A percentile compares a stretch with the other conserved stretches of the same genome.
Evolutionary conservation across 805 yeast genomes (phyloP).

Genomic region (Wickerhamomyces canadensis): DNA sequence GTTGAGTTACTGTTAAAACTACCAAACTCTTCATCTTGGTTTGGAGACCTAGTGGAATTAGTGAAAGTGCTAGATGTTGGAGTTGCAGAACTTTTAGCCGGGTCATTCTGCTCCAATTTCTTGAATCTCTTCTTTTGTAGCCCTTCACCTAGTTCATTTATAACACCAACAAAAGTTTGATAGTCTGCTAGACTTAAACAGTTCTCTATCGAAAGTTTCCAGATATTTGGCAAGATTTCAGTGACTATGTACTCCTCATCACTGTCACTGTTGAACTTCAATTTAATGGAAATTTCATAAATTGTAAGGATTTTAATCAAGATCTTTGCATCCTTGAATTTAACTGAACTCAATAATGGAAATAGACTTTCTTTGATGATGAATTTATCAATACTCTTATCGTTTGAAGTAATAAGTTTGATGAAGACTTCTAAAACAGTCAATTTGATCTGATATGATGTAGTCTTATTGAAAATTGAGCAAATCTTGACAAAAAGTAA

Average conservation of each 20-base stretch:
- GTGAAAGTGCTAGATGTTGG: no score
- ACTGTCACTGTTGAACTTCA: constrained; percentile 19
- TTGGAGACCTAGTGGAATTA: no score
- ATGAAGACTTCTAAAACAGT: constrained; percentile 59
- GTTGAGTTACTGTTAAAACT: constrained; percentile 18
- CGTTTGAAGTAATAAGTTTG: constrained; percentile 39
- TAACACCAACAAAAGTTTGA: constrained; percentile 29
- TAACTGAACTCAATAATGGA: constrained; percentile 72
- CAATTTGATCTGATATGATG: constrained; percentile 72
- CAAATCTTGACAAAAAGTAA: constrained; percentile 70
- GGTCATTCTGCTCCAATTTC: constrained; percentile 26
- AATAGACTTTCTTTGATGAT: constrained; percentile 71
- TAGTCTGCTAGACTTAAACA: constrained; percentile 39
- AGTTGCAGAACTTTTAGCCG: no score
- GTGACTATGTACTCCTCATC: constrained; percentile 47
- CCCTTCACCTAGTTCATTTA: constrained; percentile 35
- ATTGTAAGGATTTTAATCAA: constrained; percentile 39
- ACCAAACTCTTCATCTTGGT: constrained; percentile 13
- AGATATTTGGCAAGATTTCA: constrained; percentile 48
- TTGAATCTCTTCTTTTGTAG: constrained; percentile 40
- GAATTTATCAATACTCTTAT: constrained; percentile 62
- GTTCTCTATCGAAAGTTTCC: constrained; percentile 43
- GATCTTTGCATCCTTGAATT: constrained; percentile 68
- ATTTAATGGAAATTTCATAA: constrained; percentile 1
- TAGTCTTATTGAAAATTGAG: constrained; percentile 75